A percentile compares a stretch with the other conserved stretches of the same genome.
phyloP scores from a whole-genome alignment of 1,284 basidiomycete genomes.

The Cryptococcus deneoformans region DNA sequence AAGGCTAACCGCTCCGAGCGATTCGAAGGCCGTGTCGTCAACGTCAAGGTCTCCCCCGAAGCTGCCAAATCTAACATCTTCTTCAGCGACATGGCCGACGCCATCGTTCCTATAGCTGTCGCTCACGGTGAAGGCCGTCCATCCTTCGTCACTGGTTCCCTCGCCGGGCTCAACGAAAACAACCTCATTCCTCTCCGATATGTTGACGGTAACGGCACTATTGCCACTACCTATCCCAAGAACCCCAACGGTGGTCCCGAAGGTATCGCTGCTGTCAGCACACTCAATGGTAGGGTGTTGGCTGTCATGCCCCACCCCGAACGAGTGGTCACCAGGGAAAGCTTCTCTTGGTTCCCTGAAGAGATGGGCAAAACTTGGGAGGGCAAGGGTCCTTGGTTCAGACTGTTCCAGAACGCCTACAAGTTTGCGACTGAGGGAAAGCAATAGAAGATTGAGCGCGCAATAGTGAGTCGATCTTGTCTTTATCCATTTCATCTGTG shows the following conservation, averaged over 20 bases:
- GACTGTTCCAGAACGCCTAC: slow-evolving; percentile 85
- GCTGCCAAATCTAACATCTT: slow-evolving; percentile 70
- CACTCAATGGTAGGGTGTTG: slow-evolving; percentile 78
- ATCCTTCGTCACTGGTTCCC: slow-evolving; percentile 58
- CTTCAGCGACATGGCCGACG: slow-evolving; percentile 81
- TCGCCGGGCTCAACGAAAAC: slow-evolving; percentile 52
- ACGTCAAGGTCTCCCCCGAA: slow-evolving; percentile 67
- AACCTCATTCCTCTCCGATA: slow-evolving; percentile 71
- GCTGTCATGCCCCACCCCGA: slow-evolving; percentile 97
- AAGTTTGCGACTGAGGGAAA: slow-evolving; percentile 39
- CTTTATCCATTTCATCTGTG: no score
- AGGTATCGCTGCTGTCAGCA: slow-evolving; percentile 86
- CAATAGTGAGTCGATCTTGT: neutral
- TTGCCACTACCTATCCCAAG: slow-evolving; percentile 77
- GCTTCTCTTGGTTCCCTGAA: slow-evolving; percentile 80
- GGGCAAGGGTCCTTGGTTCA: slow-evolving; percentile 87
- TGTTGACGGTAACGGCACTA: slow-evolving; percentile 63
- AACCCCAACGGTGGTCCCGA: slow-evolving; percentile 92
- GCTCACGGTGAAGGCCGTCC: slow-evolving; percentile 95
- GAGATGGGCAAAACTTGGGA: slow-evolving; percentile 62
- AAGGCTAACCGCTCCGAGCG: slow-evolving; percentile 84
- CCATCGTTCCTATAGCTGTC: slow-evolving; percentile 84
- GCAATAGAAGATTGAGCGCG: slow-evolving; percentile 8
- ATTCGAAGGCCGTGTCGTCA: slow-evolving; percentile 83
- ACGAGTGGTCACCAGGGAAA: slow-evolving; percentile 69